Evolutionary conservation across 2,329 filamentous ascomycete species (phyloP), one percentile per base, ranked within the genome.

Genomic region (Monilinia polystroma): DNA sequence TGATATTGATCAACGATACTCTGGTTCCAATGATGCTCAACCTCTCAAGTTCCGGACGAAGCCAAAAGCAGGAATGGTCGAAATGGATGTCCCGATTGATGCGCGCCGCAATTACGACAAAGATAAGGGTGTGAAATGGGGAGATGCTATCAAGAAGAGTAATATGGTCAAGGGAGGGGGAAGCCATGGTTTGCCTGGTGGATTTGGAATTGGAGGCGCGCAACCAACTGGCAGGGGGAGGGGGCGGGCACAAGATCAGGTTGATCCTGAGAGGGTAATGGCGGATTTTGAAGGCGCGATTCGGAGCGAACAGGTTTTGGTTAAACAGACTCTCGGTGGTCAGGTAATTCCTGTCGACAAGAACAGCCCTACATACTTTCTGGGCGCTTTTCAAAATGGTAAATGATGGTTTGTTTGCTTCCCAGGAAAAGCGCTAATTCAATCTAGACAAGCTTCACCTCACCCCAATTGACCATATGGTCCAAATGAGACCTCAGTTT

Each of bases 351-450:
- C 87, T 3, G 87, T 88, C 70, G 85, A 89, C 70, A 89, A 90
- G 29, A 89, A 70, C 6, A 73, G 71, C 45, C 75, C 76, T 45
- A 70, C 92, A 71, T 96, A 96, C 80, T 96, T 97, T 88, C 84
- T 97, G 60, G 95, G 92, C 38, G 90, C 93, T n/a, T 97, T 98
- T 76, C 86, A 90, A 76, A 89, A 89, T 63, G 86, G 92, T 94
- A 78, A 73, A 87, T 82, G 18, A 20, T 23, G 23, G 35, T 38
- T 7, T 23, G 32, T 58, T 35, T 67, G 10, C 11, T 47, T 26
- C 32, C 11, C 3, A 12, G 10, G 29, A 4, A 51, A 51, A 11
- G 23, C 69, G 43, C 72, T 56, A 64, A 49, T 23, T n/a, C 49
- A 18, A 32, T 26, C 10, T 70, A 93, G 91, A 91, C 73, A 88